phyloP scores from a whole-genome alignment of 306 rosid genomes.

The Cicer chorassanicum region DNA sequence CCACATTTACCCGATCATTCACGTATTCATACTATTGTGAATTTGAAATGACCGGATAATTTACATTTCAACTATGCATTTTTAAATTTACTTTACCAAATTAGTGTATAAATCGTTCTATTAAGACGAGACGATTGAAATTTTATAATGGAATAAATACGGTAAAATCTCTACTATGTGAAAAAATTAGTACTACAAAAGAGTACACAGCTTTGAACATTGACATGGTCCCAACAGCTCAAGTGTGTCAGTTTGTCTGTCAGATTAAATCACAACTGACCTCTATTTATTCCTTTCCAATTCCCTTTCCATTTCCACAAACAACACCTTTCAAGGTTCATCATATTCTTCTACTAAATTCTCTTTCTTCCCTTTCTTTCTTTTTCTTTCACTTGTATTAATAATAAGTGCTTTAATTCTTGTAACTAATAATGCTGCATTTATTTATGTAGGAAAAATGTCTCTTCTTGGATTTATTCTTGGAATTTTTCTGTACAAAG shows the following conservation, averaged over 20 bases:
- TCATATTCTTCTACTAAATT: conserved; percentile 26
- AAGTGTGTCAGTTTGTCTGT: conserved; percentile 47
- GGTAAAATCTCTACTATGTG: neutral
- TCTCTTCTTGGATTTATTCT: conserved; percentile 52
- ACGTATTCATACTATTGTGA: no score
- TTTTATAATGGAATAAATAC: neutral
- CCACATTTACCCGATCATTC: no score
- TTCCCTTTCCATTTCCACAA: conserved; percentile 59
- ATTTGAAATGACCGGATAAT: neutral
- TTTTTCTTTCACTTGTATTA: conserved; percentile 12
- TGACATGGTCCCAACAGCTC: conserved; percentile 63
- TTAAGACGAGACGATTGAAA: neutral
- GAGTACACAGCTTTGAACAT: conserved; percentile 38
- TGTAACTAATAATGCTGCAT: conserved; percentile 16
- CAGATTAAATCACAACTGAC: conserved; percentile 58
- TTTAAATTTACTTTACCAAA: neutral
- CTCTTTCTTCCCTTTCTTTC: conserved; percentile 14
- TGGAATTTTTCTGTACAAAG: conserved; percentile 50
- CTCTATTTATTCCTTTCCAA: conserved; percentile 71
- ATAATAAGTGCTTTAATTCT: neutral
- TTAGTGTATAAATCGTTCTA: neutral
- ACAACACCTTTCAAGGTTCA: conserved; percentile 49
- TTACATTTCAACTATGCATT: neutral
- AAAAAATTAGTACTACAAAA: conserved; percentile 30
- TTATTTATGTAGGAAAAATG: conserved; percentile 64